Conservation (phyloP, 495 filamentous ascomycete genomes). For the Cercophora newfieldiana region DNA sequence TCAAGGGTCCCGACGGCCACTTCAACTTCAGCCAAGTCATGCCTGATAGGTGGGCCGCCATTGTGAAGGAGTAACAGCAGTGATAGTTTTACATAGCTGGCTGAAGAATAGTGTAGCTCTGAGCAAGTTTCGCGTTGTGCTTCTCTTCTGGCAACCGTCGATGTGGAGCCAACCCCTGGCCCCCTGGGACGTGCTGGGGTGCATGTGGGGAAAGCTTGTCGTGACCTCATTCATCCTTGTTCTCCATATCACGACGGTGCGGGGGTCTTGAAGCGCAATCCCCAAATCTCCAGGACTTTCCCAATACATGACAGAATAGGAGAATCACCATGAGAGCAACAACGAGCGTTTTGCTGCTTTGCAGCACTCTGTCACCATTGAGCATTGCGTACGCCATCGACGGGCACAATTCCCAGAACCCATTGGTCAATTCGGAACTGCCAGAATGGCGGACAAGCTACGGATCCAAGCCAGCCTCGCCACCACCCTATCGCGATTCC, state of each 20-base stretch:
- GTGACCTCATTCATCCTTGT: conserved; percentile 2
- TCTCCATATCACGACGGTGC: background rate
- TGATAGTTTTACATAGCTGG: too few relatives aligned
- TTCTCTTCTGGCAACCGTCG: too few relatives aligned
- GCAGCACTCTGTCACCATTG: conserved; percentile 5
- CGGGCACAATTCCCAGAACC: background rate
- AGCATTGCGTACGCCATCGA: background rate
- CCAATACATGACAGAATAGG: background rate
- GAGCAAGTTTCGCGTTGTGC: too few relatives aligned
- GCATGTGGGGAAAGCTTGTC: conserved; percentile 4
- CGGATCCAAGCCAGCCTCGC: conserved; percentile 4
- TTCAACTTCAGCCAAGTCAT: conserved; percentile 67
- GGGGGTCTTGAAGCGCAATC: background rate
- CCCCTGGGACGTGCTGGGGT: background rate
- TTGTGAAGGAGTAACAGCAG: conserved; percentile 16
- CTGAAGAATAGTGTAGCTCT: too few relatives aligned
- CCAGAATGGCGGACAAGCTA: background rate
- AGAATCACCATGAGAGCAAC: conserved; percentile 17
- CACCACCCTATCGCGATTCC: conserved; percentile 39
- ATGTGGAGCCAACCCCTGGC: too few relatives aligned
- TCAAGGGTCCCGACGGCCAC: conserved; percentile 68
- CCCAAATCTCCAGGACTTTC: background rate
- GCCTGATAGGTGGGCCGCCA: conserved; percentile 49
- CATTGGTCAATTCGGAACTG: background rate
- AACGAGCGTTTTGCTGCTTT: conserved; percentile 14